Evolutionary conservation across 805 yeast genomes (phyloP), one percentile per base, ranked within the genome.

Genomic region (Candida corydali): DNA sequence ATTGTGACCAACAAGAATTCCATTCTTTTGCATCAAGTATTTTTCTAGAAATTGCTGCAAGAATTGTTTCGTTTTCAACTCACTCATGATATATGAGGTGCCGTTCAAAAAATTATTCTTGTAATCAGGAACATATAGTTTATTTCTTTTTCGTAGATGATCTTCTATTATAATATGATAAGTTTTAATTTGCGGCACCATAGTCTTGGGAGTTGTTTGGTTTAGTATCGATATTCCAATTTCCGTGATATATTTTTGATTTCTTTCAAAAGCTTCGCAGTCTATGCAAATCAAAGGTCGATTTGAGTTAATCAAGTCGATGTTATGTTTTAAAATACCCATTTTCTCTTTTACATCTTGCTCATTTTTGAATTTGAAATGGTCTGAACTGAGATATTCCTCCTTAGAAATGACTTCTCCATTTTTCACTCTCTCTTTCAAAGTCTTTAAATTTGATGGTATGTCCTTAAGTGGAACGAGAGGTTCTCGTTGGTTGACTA

Each of bases 141-240:
- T 73, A 51, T 82, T 82, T 10, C 29, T 12, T 31, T 47, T 34
- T 15, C 63, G 52, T 23, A 56, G 42, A 18, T 64, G 47, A 45
- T 79, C 85, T 22, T 62, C 47, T 1, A 77, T 59, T 2, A 77
- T 56, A 3, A 79, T 54, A 41, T 69, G 74, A 8, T 58, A 37
- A 37, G 67, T 69, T 22, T 59, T 57, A 19, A 73, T 59, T 8
- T 50, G 37, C 5, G 84, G 83, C 2, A 34, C 12, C 4, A 57
- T 34, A 37, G 67, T 69, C 18, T 58, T 57, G 18, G 71, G 57
- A 6, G 49, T 34, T 4, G 80, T 80, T 4, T 82, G 83, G 42
- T 78, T 80, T 46, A 67, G 75, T 2, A 79, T 63, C 1, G 79
- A 62, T 4, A 79, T 59, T 1, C 85, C 85, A 32, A 79, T 65